Percentiles rank a stretch among this genome's conserved stretches.
phyloP scores from a whole-genome alignment of 345 rosid species.

The Euclidium syriacum region DNA sequence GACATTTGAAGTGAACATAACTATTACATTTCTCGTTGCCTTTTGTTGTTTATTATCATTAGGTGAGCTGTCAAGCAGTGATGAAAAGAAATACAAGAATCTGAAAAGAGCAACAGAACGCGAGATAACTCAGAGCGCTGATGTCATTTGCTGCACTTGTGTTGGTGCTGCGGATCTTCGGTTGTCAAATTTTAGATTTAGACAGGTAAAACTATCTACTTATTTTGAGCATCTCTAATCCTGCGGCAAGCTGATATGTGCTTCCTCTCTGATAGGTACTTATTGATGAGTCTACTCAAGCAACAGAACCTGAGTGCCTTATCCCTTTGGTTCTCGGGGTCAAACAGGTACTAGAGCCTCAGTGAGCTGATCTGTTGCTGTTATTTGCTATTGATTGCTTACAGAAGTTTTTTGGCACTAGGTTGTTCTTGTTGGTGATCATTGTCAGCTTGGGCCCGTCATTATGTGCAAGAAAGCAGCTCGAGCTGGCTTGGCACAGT shows the following conservation, averaged over 20 bases:
- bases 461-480: conserved; percentile 99
- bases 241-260: conserved; percentile 23
- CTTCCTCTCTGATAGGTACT: conserved; percentile 58
- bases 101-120: conserved; percentile 95
- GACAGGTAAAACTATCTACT: conserved; percentile 58
- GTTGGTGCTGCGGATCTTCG: conserved; percentile 99
- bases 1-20: background rate
- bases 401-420: conserved; percentile 25
- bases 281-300: conserved; percentile 99
- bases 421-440: conserved; percentile 99
- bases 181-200: conserved; percentile 91
- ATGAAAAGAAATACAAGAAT: conserved; percentile 97
- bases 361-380: background rate
- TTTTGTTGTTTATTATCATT: conserved; percentile 3
- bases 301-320: conserved; percentile 98
- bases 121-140: conserved; percentile 98
- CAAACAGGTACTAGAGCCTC: conserved; percentile 62
- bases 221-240: background rate
- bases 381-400: conserved; percentile 7
- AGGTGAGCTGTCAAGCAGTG: conserved; percentile 98
- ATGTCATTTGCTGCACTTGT: conserved; percentile 98
- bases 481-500: conserved; percentile 98
- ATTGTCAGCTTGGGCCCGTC: conserved; percentile 99
- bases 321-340: conserved; percentile 98
- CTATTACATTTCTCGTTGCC: background rate